phyloP scores from a whole-genome alignment of 352 stramenopile genomes.

The Phytophthora fragariae region DNA sequence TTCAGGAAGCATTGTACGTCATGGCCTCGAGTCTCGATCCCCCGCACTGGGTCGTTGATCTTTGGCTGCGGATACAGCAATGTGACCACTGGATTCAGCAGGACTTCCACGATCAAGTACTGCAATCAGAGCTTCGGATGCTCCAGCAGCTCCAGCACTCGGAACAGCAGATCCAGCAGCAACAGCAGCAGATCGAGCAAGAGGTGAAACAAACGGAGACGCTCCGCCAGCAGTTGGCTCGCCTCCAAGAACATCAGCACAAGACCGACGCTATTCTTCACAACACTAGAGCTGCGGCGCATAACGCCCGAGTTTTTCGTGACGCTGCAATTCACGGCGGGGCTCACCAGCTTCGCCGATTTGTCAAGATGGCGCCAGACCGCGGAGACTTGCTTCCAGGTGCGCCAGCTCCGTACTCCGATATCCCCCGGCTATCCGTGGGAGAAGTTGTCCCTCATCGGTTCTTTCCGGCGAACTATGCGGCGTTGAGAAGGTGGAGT shows the following conservation, averaged over 20 bases:
- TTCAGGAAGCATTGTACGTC: neutral
- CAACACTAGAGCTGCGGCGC: neutral
- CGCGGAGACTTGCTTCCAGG: slow-evolving; percentile 1
- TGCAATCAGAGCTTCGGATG: neutral
- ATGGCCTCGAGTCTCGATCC: slow-evolving; percentile 2
- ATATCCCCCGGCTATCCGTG: neutral
- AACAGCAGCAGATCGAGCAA: neutral
- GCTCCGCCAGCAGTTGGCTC: neutral
- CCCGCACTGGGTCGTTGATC: slow-evolving; percentile 10
- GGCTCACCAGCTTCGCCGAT: neutral
- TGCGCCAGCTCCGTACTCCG: neutral
- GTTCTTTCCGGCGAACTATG: slow-evolving; percentile 9
- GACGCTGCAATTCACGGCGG: neutral
- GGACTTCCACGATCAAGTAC: neutral
- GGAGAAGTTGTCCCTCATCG: slow-evolving; percentile 6
- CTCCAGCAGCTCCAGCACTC: neutral
- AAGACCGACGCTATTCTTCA: neutral
- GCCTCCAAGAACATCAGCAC: neutral
- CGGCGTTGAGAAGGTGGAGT: neutral
- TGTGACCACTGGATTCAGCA: neutral
- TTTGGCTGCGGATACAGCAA: neutral
- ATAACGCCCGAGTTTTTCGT: neutral
- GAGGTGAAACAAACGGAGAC: neutral
- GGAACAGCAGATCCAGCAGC: neutral
- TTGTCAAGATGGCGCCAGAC: slow-evolving; percentile 3